Percentiles rank a stretch among this genome's conserved stretches.
Conservation (phyloP, 2,329 filamentous ascomycete species). For the Xenoacremonium recifei region DNA sequence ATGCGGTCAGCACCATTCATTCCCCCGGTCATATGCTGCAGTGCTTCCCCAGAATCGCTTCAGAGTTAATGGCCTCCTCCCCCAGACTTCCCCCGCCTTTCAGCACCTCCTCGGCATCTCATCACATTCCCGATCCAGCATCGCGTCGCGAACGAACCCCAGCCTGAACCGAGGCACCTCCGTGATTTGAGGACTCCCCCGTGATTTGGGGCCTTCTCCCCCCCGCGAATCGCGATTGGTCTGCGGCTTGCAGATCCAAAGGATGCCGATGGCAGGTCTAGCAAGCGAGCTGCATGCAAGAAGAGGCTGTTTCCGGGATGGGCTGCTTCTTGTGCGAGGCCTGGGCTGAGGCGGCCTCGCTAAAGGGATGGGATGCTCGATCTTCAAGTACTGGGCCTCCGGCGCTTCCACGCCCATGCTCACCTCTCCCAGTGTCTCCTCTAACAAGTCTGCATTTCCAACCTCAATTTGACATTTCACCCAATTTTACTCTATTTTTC, state of each 20-base stretch:
- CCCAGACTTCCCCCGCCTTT: neutral
- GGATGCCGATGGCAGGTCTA: too few relatives aligned
- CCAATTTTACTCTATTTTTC: too few relatives aligned
- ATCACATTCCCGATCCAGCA: constrained; percentile 9
- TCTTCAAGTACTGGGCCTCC: too few relatives aligned
- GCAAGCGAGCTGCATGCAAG: too few relatives aligned
- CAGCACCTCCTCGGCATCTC: constrained; percentile 1
- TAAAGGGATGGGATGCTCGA: too few relatives aligned
- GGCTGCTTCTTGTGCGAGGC: neutral
- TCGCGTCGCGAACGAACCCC: neutral
- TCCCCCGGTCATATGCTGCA: constrained; percentile 1
- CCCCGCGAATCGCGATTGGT: neutral
- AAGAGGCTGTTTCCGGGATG: neutral
- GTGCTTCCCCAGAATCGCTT: constrained; percentile 11
- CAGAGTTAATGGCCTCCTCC: neutral
- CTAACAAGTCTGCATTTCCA: too few relatives aligned
- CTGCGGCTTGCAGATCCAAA: neutral
- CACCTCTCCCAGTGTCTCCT: too few relatives aligned
- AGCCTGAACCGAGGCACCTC: neutral
- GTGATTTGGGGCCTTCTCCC: neutral
- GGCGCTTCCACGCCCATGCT: too few relatives aligned
- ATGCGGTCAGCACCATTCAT: neutral
- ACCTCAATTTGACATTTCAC: too few relatives aligned
- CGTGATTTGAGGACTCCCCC: neutral
- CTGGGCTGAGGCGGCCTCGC: too few relatives aligned